Evolutionary conservation across 352 stramenopile genomes (phyloP), one percentile per base, ranked within the genome.

Genomic region (Globisporangium megalacanthum): DNA sequence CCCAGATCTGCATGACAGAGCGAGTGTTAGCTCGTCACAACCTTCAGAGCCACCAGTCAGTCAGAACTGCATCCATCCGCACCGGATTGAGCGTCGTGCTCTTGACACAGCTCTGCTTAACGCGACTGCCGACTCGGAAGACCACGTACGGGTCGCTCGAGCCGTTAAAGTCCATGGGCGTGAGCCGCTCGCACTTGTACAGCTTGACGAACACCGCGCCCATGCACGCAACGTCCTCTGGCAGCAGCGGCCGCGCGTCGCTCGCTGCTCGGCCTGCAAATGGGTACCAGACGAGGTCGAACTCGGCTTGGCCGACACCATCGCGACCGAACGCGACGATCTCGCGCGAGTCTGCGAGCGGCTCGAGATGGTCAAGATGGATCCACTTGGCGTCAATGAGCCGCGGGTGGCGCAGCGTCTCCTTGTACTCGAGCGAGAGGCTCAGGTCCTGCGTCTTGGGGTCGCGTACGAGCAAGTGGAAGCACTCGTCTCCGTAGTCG

Each of bases 311-410:
- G 6, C 65, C 70, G 5, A 68, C 58, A 11, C 70, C 60, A 20
- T 76, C 66, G 22, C 65, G 64, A 19, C 70, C 68, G 49, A 79
- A 76, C 20, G 61, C 56, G 9, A 79, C 59, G 46, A 72, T 46
- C 46, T 79, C 70, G 11, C 58, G 67, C 13, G 70, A 72, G 8
- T 62, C 54, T 13, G 64, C 47, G 39, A 66, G 64, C 39, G 62
- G 61, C 36, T 66, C 60, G 11, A 79, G 41, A 47, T 79, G 70
- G 29, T 76, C 70, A 33, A 79, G 35, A 41, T 74, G 70, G 65
- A 79, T 76, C 65, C 60, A 79, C 58, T 79, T 79, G 42, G 68
- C 67, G 52, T 79, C 70, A 47, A 76, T 74, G 36, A 58, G 54
- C 41, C 56, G 60, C n/a, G 62, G 60, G 29, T 62, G 45, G 13